Evolutionary conservation across 148 eudicot species (phyloP).

Genomic region (Oxyria digyna): DNA sequence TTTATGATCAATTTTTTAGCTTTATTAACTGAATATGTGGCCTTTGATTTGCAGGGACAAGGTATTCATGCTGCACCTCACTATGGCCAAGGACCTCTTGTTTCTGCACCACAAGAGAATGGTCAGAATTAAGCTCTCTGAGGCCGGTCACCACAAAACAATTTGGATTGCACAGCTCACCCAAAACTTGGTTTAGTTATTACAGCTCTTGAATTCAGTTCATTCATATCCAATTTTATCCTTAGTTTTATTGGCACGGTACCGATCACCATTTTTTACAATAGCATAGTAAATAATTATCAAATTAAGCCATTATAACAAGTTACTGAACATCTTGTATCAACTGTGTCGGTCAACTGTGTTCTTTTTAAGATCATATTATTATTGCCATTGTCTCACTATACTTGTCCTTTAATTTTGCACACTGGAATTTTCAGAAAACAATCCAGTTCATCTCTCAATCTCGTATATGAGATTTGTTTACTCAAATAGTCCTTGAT

Average conservation of each 20-base stretch:
- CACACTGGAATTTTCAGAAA: background rate
- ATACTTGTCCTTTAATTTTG: background rate
- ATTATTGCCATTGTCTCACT: background rate
- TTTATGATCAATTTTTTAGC: background rate
- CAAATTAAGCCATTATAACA: background rate
- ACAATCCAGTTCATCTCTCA: too few relatives aligned
- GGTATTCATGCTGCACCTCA: background rate
- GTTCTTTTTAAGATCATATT: background rate
- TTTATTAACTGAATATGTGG: background rate
- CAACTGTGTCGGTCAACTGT: background rate
- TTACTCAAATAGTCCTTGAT: too few relatives aligned
- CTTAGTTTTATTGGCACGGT: background rate
- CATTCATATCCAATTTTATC: background rate
- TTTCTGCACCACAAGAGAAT: slow-evolving; percentile 5
- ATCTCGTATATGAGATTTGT: too few relatives aligned
- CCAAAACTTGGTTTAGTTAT: background rate
- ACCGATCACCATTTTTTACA: background rate
- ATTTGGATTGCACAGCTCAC: background rate
- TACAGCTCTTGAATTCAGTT: background rate
- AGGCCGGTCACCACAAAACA: too few relatives aligned
- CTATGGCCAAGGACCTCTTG: background rate
- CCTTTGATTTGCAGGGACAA: background rate
- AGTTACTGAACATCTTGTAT: background rate
- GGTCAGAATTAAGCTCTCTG: background rate
- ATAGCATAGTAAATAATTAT: background rate